Evolutionary conservation across 805 yeast genomes (phyloP).

Genomic region (Millerozyma miso): DNA sequence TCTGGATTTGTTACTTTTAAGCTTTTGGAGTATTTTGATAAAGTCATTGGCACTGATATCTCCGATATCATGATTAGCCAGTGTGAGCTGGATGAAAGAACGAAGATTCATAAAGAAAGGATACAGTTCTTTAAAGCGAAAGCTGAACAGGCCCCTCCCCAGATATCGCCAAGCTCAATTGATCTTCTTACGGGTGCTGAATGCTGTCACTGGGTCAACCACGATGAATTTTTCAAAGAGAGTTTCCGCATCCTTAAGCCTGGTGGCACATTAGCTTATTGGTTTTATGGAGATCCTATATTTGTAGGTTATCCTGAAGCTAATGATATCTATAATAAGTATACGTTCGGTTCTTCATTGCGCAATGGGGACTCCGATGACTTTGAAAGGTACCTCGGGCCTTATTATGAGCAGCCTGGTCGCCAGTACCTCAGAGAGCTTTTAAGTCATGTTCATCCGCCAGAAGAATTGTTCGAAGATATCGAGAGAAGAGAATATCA

Average conservation of each 20-base stretch:
- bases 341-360: conserved; percentile 37
- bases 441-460: conserved; percentile 36
- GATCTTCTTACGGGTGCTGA: conserved; percentile 79
- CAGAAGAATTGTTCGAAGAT: conserved; percentile 19
- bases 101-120: conserved; percentile 8
- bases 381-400: conserved; percentile 47
- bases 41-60: conserved; percentile 58
- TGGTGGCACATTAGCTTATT: conserved; percentile 67
- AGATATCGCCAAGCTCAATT: conserved; percentile 27
- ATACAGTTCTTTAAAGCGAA: conserved; percentile 20
- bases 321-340: conserved; percentile 49
- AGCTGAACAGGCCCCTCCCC: conserved; percentile 23
- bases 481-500: conserved; percentile 22
- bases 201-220: conserved; percentile 82
- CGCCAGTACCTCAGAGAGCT: conserved; percentile 31
- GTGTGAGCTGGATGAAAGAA: conserved; percentile 13
- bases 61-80: conserved; percentile 18
- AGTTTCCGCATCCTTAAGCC: conserved; percentile 48
- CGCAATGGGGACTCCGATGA: conserved; percentile 11
- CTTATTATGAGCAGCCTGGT: conserved; percentile 47
- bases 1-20: conserved; percentile 70
- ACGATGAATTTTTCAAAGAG: conserved; percentile 47
- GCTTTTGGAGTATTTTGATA: conserved; percentile 40
- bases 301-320: conserved; percentile 51
- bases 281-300: conserved; percentile 76